phyloP scores from a whole-genome alignment of 2,329 filamentous ascomycete genomes.

The Alternaria sp. region DNA sequence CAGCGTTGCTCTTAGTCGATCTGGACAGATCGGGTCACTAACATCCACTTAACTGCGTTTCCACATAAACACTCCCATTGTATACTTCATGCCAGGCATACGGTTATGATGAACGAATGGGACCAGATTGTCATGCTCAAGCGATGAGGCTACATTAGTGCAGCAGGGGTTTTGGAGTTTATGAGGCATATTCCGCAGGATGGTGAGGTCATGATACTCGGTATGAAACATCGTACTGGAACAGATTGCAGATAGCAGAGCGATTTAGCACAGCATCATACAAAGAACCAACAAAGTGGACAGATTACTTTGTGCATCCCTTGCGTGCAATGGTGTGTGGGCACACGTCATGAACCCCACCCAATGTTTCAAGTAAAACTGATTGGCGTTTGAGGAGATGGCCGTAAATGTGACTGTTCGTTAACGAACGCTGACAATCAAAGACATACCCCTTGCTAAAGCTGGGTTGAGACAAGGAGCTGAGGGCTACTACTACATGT shows the following conservation, averaged over 20 bases:
- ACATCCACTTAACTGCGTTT: neutral
- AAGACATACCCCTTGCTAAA: too few species aligned
- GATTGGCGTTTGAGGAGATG: neutral
- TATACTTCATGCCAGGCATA: constrained; percentile 5
- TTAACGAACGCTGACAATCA: too few species aligned
- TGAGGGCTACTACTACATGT: too few species aligned
- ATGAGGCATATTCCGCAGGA: constrained; percentile 6
- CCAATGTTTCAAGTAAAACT: constrained; percentile 2
- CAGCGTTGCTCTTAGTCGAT: neutral
- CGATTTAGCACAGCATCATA: constrained; percentile 6
- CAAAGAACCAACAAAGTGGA: neutral
- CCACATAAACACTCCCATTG: neutral
- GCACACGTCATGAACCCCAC: constrained; percentile 1
- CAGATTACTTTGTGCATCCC: constrained; percentile 5
- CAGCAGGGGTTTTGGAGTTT: constrained; percentile 9
- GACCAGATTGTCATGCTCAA: constrained; percentile 14
- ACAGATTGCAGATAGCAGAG: constrained; percentile 12
- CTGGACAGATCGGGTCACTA: neutral
- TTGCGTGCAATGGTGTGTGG: neutral
- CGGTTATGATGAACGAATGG: neutral
- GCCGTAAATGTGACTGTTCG: too few species aligned
- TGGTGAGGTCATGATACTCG: neutral
- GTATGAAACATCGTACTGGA: constrained; percentile 3
- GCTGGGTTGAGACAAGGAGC: too few species aligned
- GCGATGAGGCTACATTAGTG: constrained; percentile 8